These are phyloP conservation scores for Diplocarpon mali DNA, from an alignment of 2,329 filamentous ascomycete genomes.

Conservation along the genomic window DNA sequence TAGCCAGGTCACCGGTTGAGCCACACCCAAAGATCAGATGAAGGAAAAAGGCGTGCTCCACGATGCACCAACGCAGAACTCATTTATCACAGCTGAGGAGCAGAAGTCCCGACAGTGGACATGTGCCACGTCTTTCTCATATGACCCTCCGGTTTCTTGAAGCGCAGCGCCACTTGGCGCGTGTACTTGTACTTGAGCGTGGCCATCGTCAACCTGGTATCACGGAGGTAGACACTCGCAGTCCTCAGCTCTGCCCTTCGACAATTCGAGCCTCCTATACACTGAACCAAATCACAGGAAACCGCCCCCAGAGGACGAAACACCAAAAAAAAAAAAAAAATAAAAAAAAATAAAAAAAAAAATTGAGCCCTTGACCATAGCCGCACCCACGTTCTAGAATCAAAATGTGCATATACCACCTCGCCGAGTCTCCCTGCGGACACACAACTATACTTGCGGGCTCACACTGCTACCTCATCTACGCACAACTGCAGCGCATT, in stretches of 20 bases:
- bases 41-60: not conserved
- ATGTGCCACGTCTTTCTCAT: slow-evolving; percentile 1
- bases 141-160: not conserved
- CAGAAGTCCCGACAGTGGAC: not conserved
- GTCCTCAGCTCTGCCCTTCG: not conserved
- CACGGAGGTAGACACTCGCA: not conserved
- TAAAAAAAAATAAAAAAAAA: not conserved
- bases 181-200: slow-evolving; percentile 1
- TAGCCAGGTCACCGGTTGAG: slow-evolving; percentile 4
- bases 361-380: not conserved
- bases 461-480: slow-evolving; percentile 24
- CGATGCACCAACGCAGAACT: slow-evolving; percentile 4
- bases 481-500: slow-evolving; percentile 25
- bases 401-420: slow-evolving; percentile 26
- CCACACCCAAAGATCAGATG: slow-evolving; percentile 3
- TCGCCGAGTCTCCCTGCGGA: slow-evolving; percentile 21
- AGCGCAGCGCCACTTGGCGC: not conserved
- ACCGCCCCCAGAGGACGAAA: too few relatives aligned
- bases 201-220: not conserved
- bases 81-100: slow-evolving; percentile 1
- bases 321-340: not conserved
- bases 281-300: not conserved
- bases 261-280: not conserved
- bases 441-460: slow-evolving; percentile 23
- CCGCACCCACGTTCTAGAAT: not conserved